Evolutionary conservation across 441 rosid genomes (phyloP).

Genomic region (Adansonia grandidieri): DNA sequence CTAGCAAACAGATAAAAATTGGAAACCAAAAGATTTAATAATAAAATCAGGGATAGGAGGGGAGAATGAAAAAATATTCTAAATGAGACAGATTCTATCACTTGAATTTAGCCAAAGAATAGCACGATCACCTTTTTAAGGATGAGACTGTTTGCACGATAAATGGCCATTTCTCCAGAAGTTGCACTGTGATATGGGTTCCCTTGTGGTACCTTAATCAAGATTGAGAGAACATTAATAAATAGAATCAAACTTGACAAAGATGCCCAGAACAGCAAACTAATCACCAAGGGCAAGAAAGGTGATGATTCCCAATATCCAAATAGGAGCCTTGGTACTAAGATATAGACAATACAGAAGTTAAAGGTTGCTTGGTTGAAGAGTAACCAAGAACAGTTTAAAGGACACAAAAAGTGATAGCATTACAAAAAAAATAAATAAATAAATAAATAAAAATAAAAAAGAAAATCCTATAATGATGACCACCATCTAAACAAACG

Average conservation of each 20-base stretch:
- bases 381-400: not conserved
- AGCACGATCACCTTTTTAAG: not conserved
- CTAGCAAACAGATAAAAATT: not conserved
- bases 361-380: not conserved
- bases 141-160: not conserved
- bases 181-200: not conserved
- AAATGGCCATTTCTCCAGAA: not conserved
- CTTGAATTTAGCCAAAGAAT: not conserved
- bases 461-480: not conserved
- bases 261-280: not conserved
- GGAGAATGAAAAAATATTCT: too few relatives aligned
- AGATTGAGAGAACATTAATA: not conserved
- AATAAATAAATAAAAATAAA: too few relatives aligned
- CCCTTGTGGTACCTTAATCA: slow-evolving; percentile 16
- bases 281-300: not conserved
- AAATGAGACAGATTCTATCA: too few relatives aligned
- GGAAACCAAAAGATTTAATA: not conserved
- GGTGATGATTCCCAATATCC: not conserved
- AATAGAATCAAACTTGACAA: not conserved
- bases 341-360: not conserved
- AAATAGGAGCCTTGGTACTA: not conserved
- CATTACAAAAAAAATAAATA: not conserved
- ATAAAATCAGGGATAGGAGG: not conserved
- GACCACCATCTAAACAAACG: not conserved
- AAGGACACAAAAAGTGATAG: not conserved